Percentiles rank a stretch among this genome's conserved stretches.
These are phyloP conservation scores for Fusarium sp. DNA, from an alignment of 2,329 filamentous ascomycete genomes.

Conservation along the genomic window DNA sequence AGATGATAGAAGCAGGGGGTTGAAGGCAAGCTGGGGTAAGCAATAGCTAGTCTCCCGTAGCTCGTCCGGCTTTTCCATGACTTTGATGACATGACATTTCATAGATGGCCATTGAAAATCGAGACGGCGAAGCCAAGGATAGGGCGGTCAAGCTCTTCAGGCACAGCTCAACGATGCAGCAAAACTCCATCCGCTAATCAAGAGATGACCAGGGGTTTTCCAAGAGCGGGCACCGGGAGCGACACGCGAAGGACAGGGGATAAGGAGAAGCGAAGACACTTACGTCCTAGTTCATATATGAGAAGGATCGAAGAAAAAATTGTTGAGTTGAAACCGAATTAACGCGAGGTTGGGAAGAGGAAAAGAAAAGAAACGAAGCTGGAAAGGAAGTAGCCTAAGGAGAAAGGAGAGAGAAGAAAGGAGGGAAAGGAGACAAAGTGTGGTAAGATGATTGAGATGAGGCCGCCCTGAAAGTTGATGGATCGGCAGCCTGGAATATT, in stretches of 20 bases:
- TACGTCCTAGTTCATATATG: slow-evolving; percentile 33
- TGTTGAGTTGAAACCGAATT: slow-evolving; percentile 9
- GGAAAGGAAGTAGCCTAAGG: neutral
- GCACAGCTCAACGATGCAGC: slow-evolving; percentile 33
- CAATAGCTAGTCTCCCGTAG: slow-evolving; percentile 22
- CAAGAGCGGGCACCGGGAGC: slow-evolving; percentile 31
- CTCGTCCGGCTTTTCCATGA: slow-evolving; percentile 3
- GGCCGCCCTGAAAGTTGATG: slow-evolving; percentile 27
- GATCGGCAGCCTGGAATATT: slow-evolving; percentile 30
- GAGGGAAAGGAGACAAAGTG: neutral
- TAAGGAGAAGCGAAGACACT: slow-evolving; percentile 25
- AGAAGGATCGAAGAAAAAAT: slow-evolving; percentile 24
- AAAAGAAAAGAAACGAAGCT: slow-evolving; percentile 10
- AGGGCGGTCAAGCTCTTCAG: slow-evolving; percentile 39
- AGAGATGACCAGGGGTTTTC: slow-evolving; percentile 27
- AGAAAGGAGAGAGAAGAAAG: slow-evolving; percentile 3
- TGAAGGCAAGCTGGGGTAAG: slow-evolving; percentile 31
- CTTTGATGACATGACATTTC: slow-evolving; percentile 17
- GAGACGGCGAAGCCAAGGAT: slow-evolving; percentile 18
- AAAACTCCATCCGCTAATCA: slow-evolving; percentile 37
- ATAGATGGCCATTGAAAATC: neutral
- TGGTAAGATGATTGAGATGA: slow-evolving; percentile 35
- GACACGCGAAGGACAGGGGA: slow-evolving; percentile 37
- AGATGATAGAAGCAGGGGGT: slow-evolving; percentile 43
- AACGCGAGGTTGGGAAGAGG: slow-evolving; percentile 22